Evolutionary conservation across 768 basidiomycete species (phyloP), one percentile per base, ranked within the genome.

Genomic region (Mycena filopes): DNA sequence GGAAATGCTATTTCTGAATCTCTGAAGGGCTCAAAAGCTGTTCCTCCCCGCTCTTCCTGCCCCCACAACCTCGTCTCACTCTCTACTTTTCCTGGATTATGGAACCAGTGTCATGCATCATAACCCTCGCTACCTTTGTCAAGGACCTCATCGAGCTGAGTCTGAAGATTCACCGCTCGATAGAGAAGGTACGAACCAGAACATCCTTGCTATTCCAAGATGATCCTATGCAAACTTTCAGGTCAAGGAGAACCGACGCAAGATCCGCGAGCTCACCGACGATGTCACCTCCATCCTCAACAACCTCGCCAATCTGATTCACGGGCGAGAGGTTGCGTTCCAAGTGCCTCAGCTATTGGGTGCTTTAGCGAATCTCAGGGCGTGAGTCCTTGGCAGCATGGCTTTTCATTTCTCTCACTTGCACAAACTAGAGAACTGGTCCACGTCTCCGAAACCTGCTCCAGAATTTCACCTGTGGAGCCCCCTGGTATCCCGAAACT

Each of bases 61-160:
- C n/a, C n/a, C n/a, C n/a, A n/a, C n/a, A n/a, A n/a, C n/a, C n/a
- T n/a, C n/a, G n/a, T n/a, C n/a, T n/a, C n/a, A n/a, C n/a, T n/a
- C n/a, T n/a, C n/a, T n/a, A n/a, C n/a, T n/a, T n/a, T n/a, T n/a
- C n/a, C n/a, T n/a, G n/a, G n/a, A n/a, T n/a, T n/a, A n/a, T n/a
- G n/a, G n/a, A n/a, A n/a, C n/a, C n/a, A n/a, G n/a, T n/a, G n/a
- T n/a, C n/a, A n/a, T n/a, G n/a, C n/a, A n/a, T 66, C 36, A 66
- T 66, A 26, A 56, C 65, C 0, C 49, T 67, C 23, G 66, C 60
- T 2, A 62, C 47, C 41, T 60, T 62, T 31, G 31, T 67, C 33
- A 56, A 57, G 40, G 66, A 67, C n/a, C 55, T 67, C 1, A 23
- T 67, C 16, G 54, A 62, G 4, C 25, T 67, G 26, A 60, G 60